Evolutionary conservation across 2,329 filamentous ascomycete genomes (phyloP), one percentile per base, ranked within the genome.

Genomic region (Elsinoe arachidis): DNA sequence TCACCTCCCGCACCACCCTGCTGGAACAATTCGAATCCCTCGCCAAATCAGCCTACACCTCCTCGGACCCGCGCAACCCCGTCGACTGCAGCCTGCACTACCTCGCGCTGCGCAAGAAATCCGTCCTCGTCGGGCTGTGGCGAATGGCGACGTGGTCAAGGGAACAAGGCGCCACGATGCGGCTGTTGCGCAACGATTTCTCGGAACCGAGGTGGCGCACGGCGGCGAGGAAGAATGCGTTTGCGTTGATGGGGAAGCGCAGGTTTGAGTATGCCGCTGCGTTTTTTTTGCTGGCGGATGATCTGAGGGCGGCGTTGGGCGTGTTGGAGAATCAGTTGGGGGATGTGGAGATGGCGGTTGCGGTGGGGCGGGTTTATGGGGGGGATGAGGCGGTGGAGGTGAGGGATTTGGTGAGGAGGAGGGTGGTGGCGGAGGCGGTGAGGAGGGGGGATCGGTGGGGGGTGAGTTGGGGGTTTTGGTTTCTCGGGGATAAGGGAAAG

Each of bases 391-490:
- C 89, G 0, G 84, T 85, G 0, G 82, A 93, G 0, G 70, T 97
- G 2, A 79, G 79, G 23, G 82, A 81, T 58, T 78, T 99, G 7
- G 76, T 99, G 1, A 82, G 88, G 65, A 87, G 95, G 10, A 87
- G 86, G 60, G 82, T 97, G 1, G 76, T 97, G 0, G 81, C 84
- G 0, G 74, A 88, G 61, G 93, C 93, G 15, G 84, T 87, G 0
- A 80, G 84, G 39, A 85, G 92, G 61, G 90, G 90, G 2, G 92
- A 99, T 67, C 81, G 92, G 58, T 99, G 93, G 92, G 81, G 96
- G 59, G 88, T 91, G 10, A 93, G 88, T 0, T 99, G 93, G 93
- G 88, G 89, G 2, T 96, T 96, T 68, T 95, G 90, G 86, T 88
- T 96, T 79, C 78, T 97, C 4, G 84, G 84, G 37, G 81, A 87